Percentiles rank a stretch among this genome's conserved stretches.
These are phyloP conservation scores for Neoarthrinium moseri DNA, from an alignment of 2,329 filamentous ascomycete species.

Conservation along the genomic window DNA sequence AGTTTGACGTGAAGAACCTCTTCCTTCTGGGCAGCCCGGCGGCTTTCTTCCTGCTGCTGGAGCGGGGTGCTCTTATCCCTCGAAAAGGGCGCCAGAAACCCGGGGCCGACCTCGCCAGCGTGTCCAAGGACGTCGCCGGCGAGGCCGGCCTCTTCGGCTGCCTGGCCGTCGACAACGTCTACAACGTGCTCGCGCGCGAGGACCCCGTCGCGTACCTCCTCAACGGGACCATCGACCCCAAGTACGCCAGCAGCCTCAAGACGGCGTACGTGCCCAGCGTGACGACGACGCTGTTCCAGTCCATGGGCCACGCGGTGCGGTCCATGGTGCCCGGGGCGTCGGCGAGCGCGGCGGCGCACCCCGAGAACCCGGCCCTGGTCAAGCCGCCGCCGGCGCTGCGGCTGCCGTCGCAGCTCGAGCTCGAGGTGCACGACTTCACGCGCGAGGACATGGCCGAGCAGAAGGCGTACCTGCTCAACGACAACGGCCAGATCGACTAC, in stretches of 20 bases:
- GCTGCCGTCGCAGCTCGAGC: conserved; percentile 70
- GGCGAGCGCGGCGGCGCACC: conserved; percentile 25
- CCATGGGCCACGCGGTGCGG: conserved; percentile 61
- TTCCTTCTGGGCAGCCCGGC: conserved; percentile 90
- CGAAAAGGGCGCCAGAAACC: conserved; percentile 75
- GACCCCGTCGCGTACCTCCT: conserved; percentile 86
- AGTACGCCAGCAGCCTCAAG: conserved; percentile 75
- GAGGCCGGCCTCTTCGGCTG: conserved; percentile 81
- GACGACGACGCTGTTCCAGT: conserved; percentile 62
- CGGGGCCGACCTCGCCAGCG: conserved; percentile 65
- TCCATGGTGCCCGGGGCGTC: conserved; percentile 56
- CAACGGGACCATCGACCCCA: conserved; percentile 83
- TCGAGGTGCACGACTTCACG: conserved; percentile 94
- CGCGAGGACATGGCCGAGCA: conserved; percentile 90
- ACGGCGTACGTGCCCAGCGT: conserved; percentile 76
- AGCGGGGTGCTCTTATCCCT: conserved; percentile 69
- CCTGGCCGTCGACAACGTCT: conserved; percentile 90
- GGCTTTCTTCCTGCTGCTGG: conserved; percentile 88
- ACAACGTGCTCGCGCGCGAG: conserved; percentile 77
- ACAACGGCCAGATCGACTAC: conserved; percentile 95
- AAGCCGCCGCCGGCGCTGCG: conserved; percentile 41
- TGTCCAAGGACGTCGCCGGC: conserved; percentile 64
- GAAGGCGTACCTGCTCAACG: conserved; percentile 83
- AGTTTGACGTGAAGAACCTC: conserved; percentile 87
- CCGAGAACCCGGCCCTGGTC: conserved; percentile 22